A percentile compares a stretch with the other conserved stretches of the same genome.
Evolutionary conservation across 2,329 filamentous ascomycete genomes (phyloP).

Genomic region (Zopfia rhizophila): DNA sequence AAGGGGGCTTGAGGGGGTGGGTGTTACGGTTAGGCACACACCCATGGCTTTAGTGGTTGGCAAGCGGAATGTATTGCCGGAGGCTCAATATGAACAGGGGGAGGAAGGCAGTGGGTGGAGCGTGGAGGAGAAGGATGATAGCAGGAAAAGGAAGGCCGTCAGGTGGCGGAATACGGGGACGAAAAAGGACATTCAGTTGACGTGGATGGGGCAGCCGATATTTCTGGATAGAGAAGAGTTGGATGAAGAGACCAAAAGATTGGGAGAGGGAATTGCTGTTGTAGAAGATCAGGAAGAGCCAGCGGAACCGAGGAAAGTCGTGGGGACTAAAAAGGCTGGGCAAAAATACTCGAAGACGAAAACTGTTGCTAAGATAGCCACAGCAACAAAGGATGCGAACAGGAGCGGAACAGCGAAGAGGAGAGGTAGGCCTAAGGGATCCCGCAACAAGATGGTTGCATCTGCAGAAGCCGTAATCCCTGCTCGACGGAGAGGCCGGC

Average conservation of each 20-base stretch:
- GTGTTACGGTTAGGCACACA: slow-evolving; percentile 47
- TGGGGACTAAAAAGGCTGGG: not conserved
- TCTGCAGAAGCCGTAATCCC: not conserved
- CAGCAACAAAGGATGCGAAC: not conserved
- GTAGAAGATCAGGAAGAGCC: not conserved
- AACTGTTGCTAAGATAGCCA: too few species aligned
- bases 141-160: slow-evolving; percentile 15
- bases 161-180: slow-evolving; percentile 32
- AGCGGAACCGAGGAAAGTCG: slow-evolving; percentile 11
- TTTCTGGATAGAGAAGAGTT: slow-evolving; percentile 38
- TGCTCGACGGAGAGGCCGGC: slow-evolving; percentile 18
- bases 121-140: not conserved
- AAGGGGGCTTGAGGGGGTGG: slow-evolving; percentile 68
- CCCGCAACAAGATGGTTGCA: slow-evolving; percentile 6
- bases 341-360: too few species aligned
- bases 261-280: slow-evolving; percentile 18
- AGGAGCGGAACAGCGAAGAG: not conserved
- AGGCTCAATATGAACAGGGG: slow-evolving; percentile 9
- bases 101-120: not conserved
- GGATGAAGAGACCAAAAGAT: slow-evolving; percentile 34
- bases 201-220: slow-evolving; percentile 50
- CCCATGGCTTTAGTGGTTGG: slow-evolving; percentile 18
- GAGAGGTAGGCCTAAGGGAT: slow-evolving; percentile 2
- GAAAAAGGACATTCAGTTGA: slow-evolving; percentile 47
- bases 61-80: slow-evolving; percentile 15